Conservation (phyloP, 2,329 filamentous ascomycete species). For the Laburnicola sp. region DNA sequence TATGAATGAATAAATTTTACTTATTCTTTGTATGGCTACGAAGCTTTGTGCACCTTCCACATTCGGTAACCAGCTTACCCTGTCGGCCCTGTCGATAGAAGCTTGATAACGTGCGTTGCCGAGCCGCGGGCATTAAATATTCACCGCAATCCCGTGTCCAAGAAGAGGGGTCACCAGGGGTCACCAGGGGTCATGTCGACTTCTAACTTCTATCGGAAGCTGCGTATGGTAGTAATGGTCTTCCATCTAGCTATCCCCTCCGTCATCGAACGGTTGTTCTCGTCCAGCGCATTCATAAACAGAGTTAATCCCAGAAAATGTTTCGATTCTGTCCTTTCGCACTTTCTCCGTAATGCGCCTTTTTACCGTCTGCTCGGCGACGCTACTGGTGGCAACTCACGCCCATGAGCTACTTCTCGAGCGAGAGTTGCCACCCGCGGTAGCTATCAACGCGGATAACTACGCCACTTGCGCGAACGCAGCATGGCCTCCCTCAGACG, state of each 20-base stretch:
- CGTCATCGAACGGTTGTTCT: conserved; percentile 5
- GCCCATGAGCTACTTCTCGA: conserved; percentile 34
- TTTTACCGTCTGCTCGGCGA: conserved; percentile 11
- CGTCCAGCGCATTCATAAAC: not conserved
- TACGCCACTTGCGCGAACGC: conserved; percentile 41
- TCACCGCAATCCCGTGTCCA: conserved; percentile 10
- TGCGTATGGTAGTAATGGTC: conserved; percentile 17
- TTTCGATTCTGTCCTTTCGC: not conserved
- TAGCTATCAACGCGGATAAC: conserved; percentile 37
- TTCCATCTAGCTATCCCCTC: conserved; percentile 7
- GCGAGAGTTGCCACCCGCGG: conserved; percentile 30
- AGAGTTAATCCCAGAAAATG: too few relatives aligned
- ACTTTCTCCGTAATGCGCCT: conserved; percentile 24
- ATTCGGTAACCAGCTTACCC: conserved; percentile 30
- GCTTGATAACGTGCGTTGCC: conserved; percentile 22
- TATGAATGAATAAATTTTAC: too few relatives aligned
- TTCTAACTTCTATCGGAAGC: conserved; percentile 35
- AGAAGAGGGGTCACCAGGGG: conserved; percentile 15
- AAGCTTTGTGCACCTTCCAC: conserved; percentile 31
- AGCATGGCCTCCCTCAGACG: conserved; percentile 48
- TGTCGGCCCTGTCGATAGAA: conserved; percentile 26
- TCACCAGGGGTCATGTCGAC: conserved; percentile 13
- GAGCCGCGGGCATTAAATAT: conserved; percentile 24
- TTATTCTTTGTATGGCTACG: not conserved
- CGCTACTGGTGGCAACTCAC: conserved; percentile 21